Conservation (phyloP, 768 basidiomycete species). For the Phaffia tasmanica region DNA sequence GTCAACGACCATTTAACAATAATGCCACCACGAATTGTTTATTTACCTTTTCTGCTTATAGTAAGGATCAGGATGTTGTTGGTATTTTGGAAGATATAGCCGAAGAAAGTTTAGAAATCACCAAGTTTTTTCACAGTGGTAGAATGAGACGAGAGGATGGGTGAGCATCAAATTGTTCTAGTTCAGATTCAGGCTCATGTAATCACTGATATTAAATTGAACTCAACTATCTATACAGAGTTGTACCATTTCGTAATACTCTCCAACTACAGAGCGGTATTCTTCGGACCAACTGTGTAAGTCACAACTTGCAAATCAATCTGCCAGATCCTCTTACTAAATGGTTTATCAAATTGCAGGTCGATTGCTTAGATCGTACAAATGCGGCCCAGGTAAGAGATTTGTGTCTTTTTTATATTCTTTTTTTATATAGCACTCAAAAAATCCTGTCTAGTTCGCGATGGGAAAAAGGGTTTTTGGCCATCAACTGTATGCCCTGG, state of each 20-base stretch:
- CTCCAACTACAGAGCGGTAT: slow-evolving; percentile 80
- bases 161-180: slow-evolving; percentile 33
- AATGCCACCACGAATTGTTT: slow-evolving; percentile 1
- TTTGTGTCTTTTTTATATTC: not conserved
- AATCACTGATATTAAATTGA: not conserved
- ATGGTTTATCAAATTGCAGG: slow-evolving; percentile 33
- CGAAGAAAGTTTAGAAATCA: slow-evolving; percentile 80
- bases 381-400: slow-evolving; percentile 13
- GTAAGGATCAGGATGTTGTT: slow-evolving; percentile 91
- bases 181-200: slow-evolving; percentile 31
- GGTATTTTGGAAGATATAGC: slow-evolving; percentile 89
- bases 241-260: slow-evolving; percentile 24
- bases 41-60: slow-evolving; percentile 34
- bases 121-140: slow-evolving; percentile 80
- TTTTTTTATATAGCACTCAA: not conserved
- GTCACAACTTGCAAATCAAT: not conserved
- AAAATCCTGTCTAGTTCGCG: slow-evolving; percentile 69
- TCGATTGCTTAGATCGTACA: slow-evolving; percentile 71
- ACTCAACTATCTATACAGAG: slow-evolving; percentile 8
- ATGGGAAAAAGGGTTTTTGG: slow-evolving; percentile 90
- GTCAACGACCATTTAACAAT: slow-evolving; percentile 1
- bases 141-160: slow-evolving; percentile 42
- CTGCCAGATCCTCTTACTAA: not conserved
- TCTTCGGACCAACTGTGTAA: slow-evolving; percentile 70
- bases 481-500: slow-evolving; percentile 89